These are phyloP conservation scores for Melocanna baccifera DNA, from an alignment of 176 grass and related monocot species.

Conservation along the genomic window DNA sequence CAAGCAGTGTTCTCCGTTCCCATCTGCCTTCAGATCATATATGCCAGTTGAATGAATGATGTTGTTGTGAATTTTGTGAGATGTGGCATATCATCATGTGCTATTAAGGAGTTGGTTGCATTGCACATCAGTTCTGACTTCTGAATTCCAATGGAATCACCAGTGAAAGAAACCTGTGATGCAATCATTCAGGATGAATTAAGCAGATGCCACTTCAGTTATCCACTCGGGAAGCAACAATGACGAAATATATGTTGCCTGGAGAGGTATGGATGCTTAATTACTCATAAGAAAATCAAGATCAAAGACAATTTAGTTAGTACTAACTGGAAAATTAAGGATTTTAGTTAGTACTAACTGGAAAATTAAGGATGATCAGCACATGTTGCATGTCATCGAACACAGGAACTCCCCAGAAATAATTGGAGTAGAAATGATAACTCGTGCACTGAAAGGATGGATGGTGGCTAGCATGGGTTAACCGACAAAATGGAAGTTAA, in stretches of 20 bases:
- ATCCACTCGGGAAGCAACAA: constrained; percentile 5
- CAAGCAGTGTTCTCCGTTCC: constrained; percentile 16
- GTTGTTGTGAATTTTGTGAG: neutral
- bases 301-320: constrained; percentile 9
- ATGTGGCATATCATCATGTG: constrained; percentile 15
- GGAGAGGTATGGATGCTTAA: neutral
- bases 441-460: neutral
- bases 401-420: neutral
- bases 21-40: constrained; percentile 16
- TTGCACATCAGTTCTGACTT: neutral
- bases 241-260: constrained; percentile 10
- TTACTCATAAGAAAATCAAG: neutral
- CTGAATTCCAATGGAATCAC: constrained; percentile 14
- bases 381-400: constrained; percentile 12
- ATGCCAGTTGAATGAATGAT: neutral
- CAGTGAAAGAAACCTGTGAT: neutral
- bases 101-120: constrained; percentile 14
- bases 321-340: constrained; percentile 12
- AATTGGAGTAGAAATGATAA: neutral
- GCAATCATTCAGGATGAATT: constrained; percentile 26
- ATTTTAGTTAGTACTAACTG: neutral
- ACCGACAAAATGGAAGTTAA: constrained; percentile 28
- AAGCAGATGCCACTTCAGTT: constrained; percentile 1
- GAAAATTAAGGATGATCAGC: neutral
- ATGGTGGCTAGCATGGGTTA: constrained; percentile 19